phyloP scores from a whole-genome alignment of 2,329 filamentous ascomycete species.

The Bipolaris gigantea region DNA sequence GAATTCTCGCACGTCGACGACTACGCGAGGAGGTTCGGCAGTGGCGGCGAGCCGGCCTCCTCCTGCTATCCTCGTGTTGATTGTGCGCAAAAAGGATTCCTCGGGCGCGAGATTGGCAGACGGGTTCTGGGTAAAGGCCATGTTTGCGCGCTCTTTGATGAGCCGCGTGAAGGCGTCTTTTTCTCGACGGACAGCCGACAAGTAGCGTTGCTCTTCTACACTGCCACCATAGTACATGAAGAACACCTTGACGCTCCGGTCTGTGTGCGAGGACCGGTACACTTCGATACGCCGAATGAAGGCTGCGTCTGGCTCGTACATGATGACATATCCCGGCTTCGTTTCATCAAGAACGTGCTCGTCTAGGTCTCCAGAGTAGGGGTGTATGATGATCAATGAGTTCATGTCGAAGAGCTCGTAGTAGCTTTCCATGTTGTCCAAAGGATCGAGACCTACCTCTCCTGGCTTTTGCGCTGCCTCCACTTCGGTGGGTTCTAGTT shows the following conservation, averaged over 20 bases:
- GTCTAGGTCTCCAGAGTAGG: conserved; percentile 94
- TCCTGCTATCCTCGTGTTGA: conserved; percentile 95
- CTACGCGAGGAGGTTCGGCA: conserved; percentile 82
- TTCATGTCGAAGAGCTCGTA: conserved; percentile 91
- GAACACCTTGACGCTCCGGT: conserved; percentile 87
- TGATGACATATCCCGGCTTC: conserved; percentile 91
- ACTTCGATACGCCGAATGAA: conserved; percentile 95
- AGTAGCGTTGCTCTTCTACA: conserved; percentile 92
- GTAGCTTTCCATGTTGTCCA: conserved; percentile 89
- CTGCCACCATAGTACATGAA: conserved; percentile 96
- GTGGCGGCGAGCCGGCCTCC: conserved; percentile 84
- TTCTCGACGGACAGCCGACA: conserved; percentile 86
- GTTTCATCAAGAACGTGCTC: conserved; percentile 95
- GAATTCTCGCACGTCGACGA: conserved; percentile 96
- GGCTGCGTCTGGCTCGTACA: conserved; percentile 95
- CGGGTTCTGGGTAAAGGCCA: conserved; percentile 84
- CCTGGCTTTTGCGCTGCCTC: conserved; percentile 72
- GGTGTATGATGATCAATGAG: conserved; percentile 84
- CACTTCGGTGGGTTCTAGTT: conserved; percentile 77
- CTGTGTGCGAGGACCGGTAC: conserved; percentile 90
- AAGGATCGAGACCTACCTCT: conserved; percentile 74
- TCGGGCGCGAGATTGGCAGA: conserved; percentile 71
- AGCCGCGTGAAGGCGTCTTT: conserved; percentile 95
- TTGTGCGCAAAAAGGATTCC: conserved; percentile 87
- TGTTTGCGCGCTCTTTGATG: conserved; percentile 89